Base-by-base conservation (phyloP, 495 filamentous ascomycete species). In the Podospora sp. region DNA sequence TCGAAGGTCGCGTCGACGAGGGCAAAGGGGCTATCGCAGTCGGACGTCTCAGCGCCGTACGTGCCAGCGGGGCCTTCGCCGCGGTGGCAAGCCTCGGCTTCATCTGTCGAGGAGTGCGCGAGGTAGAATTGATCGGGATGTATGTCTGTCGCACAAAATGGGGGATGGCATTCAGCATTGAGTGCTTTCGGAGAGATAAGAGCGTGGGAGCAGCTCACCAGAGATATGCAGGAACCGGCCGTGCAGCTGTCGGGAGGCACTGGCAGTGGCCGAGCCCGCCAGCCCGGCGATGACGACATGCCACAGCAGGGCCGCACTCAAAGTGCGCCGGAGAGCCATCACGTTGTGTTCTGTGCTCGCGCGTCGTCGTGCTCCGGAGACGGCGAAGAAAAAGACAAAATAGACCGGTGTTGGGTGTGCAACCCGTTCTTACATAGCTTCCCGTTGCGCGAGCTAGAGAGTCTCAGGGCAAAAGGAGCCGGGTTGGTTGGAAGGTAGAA, bases 211-310 rank as follows among this genome's bases (percentile, higher is more conserved):
- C n/a, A 20, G 24, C 82, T 52, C 83, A 96, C 95, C 94, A 76
- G 95, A 97, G 60, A 99, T 92, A 78, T 99, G 95, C 68, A 99
- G 82, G 79, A 99, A 99, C 71, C 88, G 86, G 70, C 95, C 95
- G 67, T 89, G 85, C 75, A 94, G 79, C 69, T 81, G 83, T 69
- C 80, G 80, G 70, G 75, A 79, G 76, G 72, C 69, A 67, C 62
- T 25, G 46, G 61, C 62, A 62, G 62, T 60, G 25, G 70, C 59
- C 12, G 63, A 57, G 46, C 62, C 75, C 64, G 63, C 29, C 57
- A 68, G 68, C 27, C 68, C 60, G 65, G 72, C 71, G 65, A 73
- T 77, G 75, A 76, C 75, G 71, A 72, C 76, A 78, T 76, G 66
- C 62, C 68, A 76, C 73, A 78, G 73, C 51, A 73, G 69, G 9